Evolutionary conservation across 192 early-diverging fungal species (phyloP).

Genomic region (Rhizophagus prolifer): DNA sequence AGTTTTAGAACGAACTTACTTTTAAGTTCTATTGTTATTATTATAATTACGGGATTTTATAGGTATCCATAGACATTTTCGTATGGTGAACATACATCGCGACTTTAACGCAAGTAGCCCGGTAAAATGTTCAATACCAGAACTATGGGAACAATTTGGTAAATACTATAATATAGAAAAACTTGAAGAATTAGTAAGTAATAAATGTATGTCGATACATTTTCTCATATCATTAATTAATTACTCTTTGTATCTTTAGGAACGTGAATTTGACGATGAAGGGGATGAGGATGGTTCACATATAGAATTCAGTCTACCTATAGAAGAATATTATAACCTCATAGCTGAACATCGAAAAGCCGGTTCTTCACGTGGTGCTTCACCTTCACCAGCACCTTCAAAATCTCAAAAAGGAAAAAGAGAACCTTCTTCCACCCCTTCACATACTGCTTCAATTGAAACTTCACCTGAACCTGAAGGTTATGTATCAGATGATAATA

Average conservation of each 20-base stretch:
- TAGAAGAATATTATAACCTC: conserved; percentile 47
- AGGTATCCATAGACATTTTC: conserved; percentile 53
- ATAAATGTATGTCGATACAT: neutral
- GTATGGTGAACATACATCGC: conserved; percentile 41
- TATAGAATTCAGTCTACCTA: conserved; percentile 44
- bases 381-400: conserved; percentile 29
- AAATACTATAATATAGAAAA: conserved; percentile 41
- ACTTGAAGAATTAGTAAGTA: conserved; percentile 43
- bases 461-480: conserved; percentile 50
- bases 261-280: conserved; percentile 39
- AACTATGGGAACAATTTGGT: conserved; percentile 43
- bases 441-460: conserved; percentile 35
- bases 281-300: conserved; percentile 29
- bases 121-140: conserved; percentile 36
- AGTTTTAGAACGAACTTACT: neutral
- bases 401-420: conserved; percentile 32
- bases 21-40: neutral
- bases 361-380: conserved; percentile 29
- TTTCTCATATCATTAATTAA: neutral
- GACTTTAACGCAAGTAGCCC: conserved; percentile 40
- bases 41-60: neutral
- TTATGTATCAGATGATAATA: neutral
- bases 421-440: conserved; percentile 31
- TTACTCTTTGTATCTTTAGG: conserved; percentile 21
- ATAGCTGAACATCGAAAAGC: conserved; percentile 49